Percentiles rank a stretch among this genome's conserved stretches.
These are phyloP conservation scores for Myriosclerotinia duriaeana DNA, from an alignment of 2,329 filamentous ascomycete species.

Conservation along the genomic window DNA sequence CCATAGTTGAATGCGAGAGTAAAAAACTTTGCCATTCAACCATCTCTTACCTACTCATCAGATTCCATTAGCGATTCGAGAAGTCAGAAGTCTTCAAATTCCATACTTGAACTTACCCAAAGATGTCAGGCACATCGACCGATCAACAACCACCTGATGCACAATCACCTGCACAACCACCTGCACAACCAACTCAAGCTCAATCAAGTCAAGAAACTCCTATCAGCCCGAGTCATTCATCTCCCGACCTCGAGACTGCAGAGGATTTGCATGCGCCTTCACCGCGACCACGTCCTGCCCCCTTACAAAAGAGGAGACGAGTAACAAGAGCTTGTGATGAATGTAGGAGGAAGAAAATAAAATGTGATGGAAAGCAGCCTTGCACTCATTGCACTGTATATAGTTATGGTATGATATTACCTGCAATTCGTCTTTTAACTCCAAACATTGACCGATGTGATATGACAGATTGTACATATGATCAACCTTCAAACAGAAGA, in stretches of 20 bases:
- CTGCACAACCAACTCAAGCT: not conserved
- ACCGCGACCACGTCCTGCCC: slow-evolving; percentile 18
- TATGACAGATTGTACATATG: slow-evolving; percentile 67
- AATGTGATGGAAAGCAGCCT: slow-evolving; percentile 79
- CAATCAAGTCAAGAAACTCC: slow-evolving; percentile 19
- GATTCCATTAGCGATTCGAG: slow-evolving; percentile 6
- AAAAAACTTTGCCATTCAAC: slow-evolving; percentile 7
- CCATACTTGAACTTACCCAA: slow-evolving; percentile 10
- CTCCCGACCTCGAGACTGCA: slow-evolving; percentile 17
- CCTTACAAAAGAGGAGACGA: slow-evolving; percentile 60
- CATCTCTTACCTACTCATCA: slow-evolving; percentile 6
- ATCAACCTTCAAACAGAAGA: slow-evolving; percentile 73
- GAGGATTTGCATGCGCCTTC: slow-evolving; percentile 17
- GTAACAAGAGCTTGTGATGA: slow-evolving; percentile 82
- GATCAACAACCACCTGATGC: slow-evolving; percentile 24
- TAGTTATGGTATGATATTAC: slow-evolving; percentile 76
- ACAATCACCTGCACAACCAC: not conserved
- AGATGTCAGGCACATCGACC: slow-evolving; percentile 29
- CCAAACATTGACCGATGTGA: slow-evolving; percentile 25
- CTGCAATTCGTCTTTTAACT: slow-evolving; percentile 8
- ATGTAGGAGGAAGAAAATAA: slow-evolving; percentile 83
- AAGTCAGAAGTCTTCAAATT: slow-evolving; percentile 4
- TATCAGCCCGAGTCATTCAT: slow-evolving; percentile 21
- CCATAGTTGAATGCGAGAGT: not conserved
- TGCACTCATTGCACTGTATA: slow-evolving; percentile 98